phyloP scores from a whole-genome alignment of 2,329 filamentous ascomycete species.

The Diplodia seriata region DNA sequence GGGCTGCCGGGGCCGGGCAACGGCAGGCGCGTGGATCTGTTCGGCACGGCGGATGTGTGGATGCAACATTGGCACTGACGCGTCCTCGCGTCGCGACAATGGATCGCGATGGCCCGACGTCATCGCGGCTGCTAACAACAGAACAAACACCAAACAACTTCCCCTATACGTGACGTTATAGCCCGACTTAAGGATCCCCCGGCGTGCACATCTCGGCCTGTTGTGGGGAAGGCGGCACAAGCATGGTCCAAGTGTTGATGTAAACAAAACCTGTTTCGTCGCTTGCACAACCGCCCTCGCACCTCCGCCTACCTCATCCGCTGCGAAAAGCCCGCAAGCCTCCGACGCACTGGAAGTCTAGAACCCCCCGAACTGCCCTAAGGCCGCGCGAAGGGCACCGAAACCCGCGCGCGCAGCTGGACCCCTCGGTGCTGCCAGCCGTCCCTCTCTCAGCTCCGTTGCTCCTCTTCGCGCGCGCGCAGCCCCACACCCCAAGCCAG shows the following conservation, averaged over 20 bases:
- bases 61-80: background rate
- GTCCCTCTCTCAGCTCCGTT: background rate
- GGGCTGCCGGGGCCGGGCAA: background rate
- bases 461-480: background rate
- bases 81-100: background rate
- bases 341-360: background rate
- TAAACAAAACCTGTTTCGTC: slow-evolving; percentile 7
- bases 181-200: background rate
- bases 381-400: background rate
- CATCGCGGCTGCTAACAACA: background rate
- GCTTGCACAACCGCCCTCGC: background rate
- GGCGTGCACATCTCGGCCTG: background rate
- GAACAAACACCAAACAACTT: background rate
- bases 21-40: background rate
- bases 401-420: background rate
- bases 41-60: background rate
- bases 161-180: background rate
- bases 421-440: background rate
- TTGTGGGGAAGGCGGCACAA: background rate
- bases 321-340: background rate
- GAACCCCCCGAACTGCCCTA: background rate
- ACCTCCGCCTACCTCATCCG: background rate
- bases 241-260: slow-evolving; percentile 16
- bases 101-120: background rate
- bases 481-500: background rate